These are phyloP conservation scores for Boechera stricta DNA, from an alignment of 345 rosid species.

Conservation along the genomic window DNA sequence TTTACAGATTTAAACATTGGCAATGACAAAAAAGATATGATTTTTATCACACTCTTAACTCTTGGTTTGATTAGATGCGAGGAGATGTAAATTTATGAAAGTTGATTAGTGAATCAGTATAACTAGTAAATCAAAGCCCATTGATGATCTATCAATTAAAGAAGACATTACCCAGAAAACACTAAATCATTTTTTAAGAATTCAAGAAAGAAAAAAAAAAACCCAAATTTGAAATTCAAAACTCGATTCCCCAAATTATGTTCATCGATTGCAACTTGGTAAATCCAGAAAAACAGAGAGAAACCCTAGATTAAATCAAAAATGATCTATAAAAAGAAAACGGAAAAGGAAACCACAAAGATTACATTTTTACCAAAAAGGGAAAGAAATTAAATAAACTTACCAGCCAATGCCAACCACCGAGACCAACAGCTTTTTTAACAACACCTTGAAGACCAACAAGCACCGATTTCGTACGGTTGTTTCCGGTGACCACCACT, in stretches of 20 bases:
- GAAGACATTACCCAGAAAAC: not conserved
- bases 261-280: not conserved
- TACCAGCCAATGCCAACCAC: slow-evolving; percentile 99
- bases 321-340: not conserved
- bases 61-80: slow-evolving; percentile 10
- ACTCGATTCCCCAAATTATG: not conserved
- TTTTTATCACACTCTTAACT: not conserved
- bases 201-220: not conserved
- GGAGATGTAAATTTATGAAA: not conserved
- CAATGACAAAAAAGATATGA: not conserved
- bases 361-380: slow-evolving; percentile 22
- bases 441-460: slow-evolving; percentile 96
- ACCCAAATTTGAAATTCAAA: slow-evolving; percentile 32
- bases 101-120: not conserved
- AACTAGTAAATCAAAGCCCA: slow-evolving; percentile 24
- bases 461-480: slow-evolving; percentile 93
- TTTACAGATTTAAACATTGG: slow-evolving; percentile 3
- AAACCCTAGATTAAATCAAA: slow-evolving; percentile 6
- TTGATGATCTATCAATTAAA: slow-evolving; percentile 28
- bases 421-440: slow-evolving; percentile 95
- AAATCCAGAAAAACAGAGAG: not conserved
- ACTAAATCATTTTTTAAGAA: not conserved
- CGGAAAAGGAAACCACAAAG: slow-evolving; percentile 17
- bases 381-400: not conserved
- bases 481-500: slow-evolving; percentile 94